phyloP scores from a whole-genome alignment of 768 basidiomycete genomes.

The Panus rudis region DNA sequence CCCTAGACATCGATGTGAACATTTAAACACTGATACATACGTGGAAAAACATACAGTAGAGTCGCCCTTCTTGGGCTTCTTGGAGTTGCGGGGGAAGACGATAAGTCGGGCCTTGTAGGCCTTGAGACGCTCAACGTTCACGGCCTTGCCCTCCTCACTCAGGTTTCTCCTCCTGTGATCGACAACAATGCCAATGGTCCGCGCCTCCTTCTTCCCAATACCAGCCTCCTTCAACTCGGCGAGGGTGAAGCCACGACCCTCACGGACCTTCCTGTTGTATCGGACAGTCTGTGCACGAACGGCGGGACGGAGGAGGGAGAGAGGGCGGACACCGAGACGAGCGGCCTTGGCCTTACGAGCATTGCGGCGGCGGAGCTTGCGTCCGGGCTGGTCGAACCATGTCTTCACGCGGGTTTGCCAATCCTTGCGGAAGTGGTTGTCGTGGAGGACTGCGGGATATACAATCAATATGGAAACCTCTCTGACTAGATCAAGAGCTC shows the following conservation, averaged over 20 bases:
- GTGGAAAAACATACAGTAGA: conserved; percentile 62
- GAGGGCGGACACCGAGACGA: conserved; percentile 85
- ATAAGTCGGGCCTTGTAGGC: conserved; percentile 90
- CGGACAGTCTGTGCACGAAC: conserved; percentile 95
- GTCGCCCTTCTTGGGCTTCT: conserved; percentile 95
- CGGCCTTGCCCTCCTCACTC: conserved; percentile 92
- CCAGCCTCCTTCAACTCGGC: conserved; percentile 95
- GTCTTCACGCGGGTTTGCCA: conserved; percentile 96
- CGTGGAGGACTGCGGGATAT: conserved; percentile 64
- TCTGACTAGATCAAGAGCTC: neutral
- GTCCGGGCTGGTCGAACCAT: conserved; percentile 99
- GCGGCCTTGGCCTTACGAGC: conserved; percentile 91
- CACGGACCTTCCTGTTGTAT: conserved; percentile 96
- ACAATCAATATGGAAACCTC: neutral
- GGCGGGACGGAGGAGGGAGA: conserved; percentile 88
- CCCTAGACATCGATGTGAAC: conserved; percentile 37
- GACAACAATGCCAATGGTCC: conserved; percentile 88
- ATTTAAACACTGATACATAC: neutral
- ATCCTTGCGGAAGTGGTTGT: conserved; percentile 97
- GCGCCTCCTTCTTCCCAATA: conserved; percentile 88
- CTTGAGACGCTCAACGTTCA: conserved; percentile 92
- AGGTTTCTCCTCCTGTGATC: conserved; percentile 96
- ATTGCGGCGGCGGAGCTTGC: conserved; percentile 90
- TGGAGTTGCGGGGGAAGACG: conserved; percentile 94
- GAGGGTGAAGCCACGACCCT: conserved; percentile 94